phyloP scores from a whole-genome alignment of 2,329 filamentous ascomycete genomes.

The Annulohypoxylon truncatum region DNA sequence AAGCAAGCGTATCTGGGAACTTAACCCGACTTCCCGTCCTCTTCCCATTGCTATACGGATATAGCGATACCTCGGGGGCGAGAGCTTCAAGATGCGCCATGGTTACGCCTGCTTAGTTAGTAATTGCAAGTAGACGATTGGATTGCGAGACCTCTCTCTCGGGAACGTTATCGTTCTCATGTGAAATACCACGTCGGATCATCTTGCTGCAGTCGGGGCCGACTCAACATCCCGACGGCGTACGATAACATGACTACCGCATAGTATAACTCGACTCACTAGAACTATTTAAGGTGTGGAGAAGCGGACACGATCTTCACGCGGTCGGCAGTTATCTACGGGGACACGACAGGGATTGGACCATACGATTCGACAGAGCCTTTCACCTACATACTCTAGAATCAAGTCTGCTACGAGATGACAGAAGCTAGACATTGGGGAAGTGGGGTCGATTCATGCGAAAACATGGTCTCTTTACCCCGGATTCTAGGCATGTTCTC shows the following conservation, averaged over 20 bases:
- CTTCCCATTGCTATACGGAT: conserved; percentile 49
- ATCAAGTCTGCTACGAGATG: conserved; percentile 1
- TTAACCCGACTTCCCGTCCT: conserved; percentile 44
- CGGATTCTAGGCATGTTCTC: conserved; percentile 23
- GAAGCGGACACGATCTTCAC: conserved; percentile 24
- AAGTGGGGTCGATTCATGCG: conserved; percentile 34
- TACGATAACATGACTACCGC: conserved; percentile 21
- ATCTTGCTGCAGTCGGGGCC: conserved; percentile 11
- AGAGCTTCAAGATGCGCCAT: conserved; percentile 55
- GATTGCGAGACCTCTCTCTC: conserved; percentile 17
- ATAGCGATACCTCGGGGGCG: conserved; percentile 49
- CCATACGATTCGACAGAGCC: conserved; percentile 16
- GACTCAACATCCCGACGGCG: conserved; percentile 22
- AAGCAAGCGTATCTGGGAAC: conserved; percentile 51
- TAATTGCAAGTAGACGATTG: conserved; percentile 31
- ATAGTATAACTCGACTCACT: conserved; percentile 16
- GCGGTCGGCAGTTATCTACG: conserved; percentile 34
- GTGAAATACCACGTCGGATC: conserved; percentile 19
- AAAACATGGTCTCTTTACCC: conserved; percentile 27
- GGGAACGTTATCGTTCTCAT: conserved; percentile 18
- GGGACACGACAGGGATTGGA: conserved; percentile 15
- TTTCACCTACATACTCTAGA: not conserved
- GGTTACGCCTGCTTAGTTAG: conserved; percentile 21
- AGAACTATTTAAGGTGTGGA: conserved; percentile 24
- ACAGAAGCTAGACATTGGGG: conserved; percentile 30